phyloP scores from a whole-genome alignment of 176 grass and related monocot genomes.

The Calamus simplicifolius region DNA sequence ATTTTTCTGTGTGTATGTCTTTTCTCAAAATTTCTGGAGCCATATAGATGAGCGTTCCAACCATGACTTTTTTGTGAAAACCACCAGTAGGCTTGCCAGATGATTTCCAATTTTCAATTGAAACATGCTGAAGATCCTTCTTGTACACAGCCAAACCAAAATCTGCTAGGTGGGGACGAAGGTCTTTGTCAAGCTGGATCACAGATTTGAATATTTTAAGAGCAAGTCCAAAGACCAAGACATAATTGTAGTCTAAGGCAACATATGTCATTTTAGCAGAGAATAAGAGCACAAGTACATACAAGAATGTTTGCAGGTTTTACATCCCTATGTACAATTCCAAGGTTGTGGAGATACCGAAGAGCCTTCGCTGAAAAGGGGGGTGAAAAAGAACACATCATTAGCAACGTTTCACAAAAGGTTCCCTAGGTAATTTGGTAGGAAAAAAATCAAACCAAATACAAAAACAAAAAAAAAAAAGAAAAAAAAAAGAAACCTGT shows the following conservation, averaged over 20 bases:
- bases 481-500: no score
- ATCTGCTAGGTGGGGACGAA: slow-evolving; percentile 76
- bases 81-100: slow-evolving; percentile 93
- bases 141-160: slow-evolving; percentile 88
- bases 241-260: slow-evolving; percentile 7
- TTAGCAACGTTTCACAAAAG: neutral
- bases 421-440: neutral
- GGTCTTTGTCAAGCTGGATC: slow-evolving; percentile 62
- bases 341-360: slow-evolving; percentile 51
- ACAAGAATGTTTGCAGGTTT: slow-evolving; percentile 99
- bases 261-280: neutral
- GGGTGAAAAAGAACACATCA: slow-evolving; percentile 5
- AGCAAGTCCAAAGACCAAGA: neutral
- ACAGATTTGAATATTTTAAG: slow-evolving; percentile 9
- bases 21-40: slow-evolving; percentile 98
- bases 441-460: no score
- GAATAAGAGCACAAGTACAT: slow-evolving; percentile 29
- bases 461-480: no score
- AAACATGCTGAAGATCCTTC: slow-evolving; percentile 87
- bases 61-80: slow-evolving; percentile 97
- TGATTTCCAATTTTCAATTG: slow-evolving; percentile 88
- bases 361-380: slow-evolving; percentile 67
- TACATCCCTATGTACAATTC: slow-evolving; percentile 89
- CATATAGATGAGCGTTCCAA: slow-evolving; percentile 97
- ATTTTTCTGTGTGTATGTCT: slow-evolving; percentile 84